phyloP scores from a whole-genome alignment of 371 early-diverging fungal genomes.

The Synchytrium microbalum region DNA sequence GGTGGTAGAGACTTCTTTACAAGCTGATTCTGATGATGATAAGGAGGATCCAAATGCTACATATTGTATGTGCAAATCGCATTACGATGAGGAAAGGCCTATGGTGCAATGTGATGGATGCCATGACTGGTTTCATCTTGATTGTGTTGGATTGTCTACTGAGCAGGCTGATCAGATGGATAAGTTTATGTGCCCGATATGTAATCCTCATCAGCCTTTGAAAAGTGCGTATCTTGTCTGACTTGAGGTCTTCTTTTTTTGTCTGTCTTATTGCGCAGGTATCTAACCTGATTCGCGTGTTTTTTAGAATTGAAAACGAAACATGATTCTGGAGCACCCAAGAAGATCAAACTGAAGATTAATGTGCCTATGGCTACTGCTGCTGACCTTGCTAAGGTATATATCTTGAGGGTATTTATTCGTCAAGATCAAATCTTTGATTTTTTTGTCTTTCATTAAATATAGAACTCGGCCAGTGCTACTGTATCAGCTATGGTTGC shows the following conservation, averaged over 20 bases:
- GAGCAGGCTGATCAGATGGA: slow-evolving; percentile 7
- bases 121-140: slow-evolving; percentile 48
- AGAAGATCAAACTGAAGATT: neutral
- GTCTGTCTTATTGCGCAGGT: no score
- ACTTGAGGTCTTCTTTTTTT: no score
- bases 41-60: slow-evolving; percentile 1
- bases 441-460: no score
- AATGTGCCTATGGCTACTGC: neutral
- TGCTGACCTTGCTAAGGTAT: neutral
- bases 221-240: no score
- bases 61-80: slow-evolving; percentile 5
- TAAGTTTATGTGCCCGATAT: slow-evolving; percentile 4
- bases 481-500: no score
- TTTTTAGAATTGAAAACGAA: no score
- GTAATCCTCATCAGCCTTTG: slow-evolving; percentile 5
- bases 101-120: slow-evolving; percentile 56
- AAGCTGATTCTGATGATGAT: neutral
- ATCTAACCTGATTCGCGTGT: no score
- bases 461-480: no score
- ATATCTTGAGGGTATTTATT: no score
- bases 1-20: neutral
- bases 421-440: no score
- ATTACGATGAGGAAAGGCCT: slow-evolving; percentile 7
- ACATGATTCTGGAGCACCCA: no score
- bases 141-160: slow-evolving; percentile 30